These are phyloP conservation scores for Lentinula sp. DNA, from an alignment of 768 basidiomycete species.

Conservation along the genomic window DNA sequence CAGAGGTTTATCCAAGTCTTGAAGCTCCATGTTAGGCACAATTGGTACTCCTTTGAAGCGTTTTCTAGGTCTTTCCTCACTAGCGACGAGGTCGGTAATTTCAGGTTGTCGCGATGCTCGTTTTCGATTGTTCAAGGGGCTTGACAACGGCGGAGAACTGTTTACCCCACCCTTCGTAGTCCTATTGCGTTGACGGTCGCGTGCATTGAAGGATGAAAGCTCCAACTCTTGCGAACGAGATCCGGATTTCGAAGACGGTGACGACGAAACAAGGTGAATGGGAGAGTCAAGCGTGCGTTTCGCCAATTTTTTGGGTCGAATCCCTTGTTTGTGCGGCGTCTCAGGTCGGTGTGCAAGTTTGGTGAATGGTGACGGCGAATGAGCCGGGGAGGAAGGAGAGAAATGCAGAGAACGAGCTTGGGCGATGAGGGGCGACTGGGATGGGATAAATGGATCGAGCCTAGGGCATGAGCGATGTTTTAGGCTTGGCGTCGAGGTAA, in stretches of 20 bases:
- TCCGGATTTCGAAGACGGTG: not conserved
- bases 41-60: not conserved
- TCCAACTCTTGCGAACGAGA: not conserved
- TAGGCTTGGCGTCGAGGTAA: not conserved
- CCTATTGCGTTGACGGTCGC: not conserved
- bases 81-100: not conserved
- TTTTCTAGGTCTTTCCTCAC: not conserved
- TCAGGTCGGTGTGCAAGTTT: not conserved
- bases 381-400: not conserved
- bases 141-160: not conserved
- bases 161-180: not conserved
- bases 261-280: not conserved
- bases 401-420: constrained; percentile 1
- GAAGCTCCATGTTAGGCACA: too few relatives aligned
- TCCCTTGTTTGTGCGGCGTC: not conserved
- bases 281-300: not conserved
- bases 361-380: not conserved
- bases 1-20: not conserved
- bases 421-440: not conserved
- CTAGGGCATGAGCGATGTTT: not conserved
- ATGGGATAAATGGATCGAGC: not conserved
- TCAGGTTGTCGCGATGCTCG: not conserved
- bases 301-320: not conserved
- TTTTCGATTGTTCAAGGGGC: not conserved
- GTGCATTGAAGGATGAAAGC: not conserved